phyloP scores from a whole-genome alignment of 257 asterid species.

The Misopates orontium region DNA sequence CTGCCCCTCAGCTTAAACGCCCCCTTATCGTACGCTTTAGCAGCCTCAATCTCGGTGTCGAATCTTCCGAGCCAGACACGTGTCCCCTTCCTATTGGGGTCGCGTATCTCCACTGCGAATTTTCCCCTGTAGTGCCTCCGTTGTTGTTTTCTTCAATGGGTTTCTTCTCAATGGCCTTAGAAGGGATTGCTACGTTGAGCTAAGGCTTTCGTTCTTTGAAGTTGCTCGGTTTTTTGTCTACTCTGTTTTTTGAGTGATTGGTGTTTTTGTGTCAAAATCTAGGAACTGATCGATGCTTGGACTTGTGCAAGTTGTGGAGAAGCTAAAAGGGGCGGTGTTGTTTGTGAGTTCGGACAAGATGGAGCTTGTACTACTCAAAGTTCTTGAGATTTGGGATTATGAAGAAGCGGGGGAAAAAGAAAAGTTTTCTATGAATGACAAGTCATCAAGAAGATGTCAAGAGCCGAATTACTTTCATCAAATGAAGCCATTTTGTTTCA shows the following conservation, averaged over 20 bases:
- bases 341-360: slow-evolving; percentile 26
- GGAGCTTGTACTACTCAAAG: slow-evolving; percentile 42
- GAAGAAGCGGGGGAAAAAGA: slow-evolving; percentile 23
- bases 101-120: slow-evolving; percentile 75
- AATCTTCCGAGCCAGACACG: slow-evolving; percentile 78
- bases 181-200: slow-evolving; percentile 64
- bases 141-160: slow-evolving; percentile 26
- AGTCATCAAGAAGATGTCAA: slow-evolving; percentile 82
- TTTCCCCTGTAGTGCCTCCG: slow-evolving; percentile 63
- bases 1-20: slow-evolving; percentile 71
- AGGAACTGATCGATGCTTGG: slow-evolving; percentile 9
- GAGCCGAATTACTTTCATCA: slow-evolving; percentile 47
- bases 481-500: slow-evolving; percentile 52
- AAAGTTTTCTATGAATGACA: slow-evolving; percentile 45
- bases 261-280: slow-evolving; percentile 46
- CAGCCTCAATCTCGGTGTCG: slow-evolving; percentile 70
- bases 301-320: too few species aligned
- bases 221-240: background rate
- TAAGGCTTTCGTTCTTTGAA: slow-evolving; percentile 57
- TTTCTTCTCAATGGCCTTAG: slow-evolving; percentile 17
- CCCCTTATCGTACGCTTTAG: slow-evolving; percentile 70
- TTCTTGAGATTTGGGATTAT: slow-evolving; percentile 38
- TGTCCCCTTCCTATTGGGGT: slow-evolving; percentile 64
- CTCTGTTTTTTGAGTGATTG: background rate
- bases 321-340: slow-evolving; percentile 28